Conservation (phyloP, 257 asterid species). For the Thymus mandschuricus region DNA sequence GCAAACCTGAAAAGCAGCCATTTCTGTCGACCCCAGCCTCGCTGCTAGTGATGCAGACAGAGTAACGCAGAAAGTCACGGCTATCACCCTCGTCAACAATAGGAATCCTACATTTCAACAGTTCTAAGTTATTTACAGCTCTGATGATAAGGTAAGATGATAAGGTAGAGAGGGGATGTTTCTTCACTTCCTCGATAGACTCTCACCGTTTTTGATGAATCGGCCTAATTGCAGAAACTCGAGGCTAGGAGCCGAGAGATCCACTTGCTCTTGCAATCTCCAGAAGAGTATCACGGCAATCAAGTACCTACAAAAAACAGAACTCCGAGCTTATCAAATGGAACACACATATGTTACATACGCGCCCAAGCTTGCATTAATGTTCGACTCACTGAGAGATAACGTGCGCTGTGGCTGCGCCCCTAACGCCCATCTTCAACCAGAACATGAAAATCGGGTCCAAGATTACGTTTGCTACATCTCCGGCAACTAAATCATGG, state of each 20-base stretch:
- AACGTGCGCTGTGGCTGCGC: slow-evolving; percentile 81
- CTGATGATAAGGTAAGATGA: background rate
- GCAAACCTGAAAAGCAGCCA: slow-evolving; percentile 95
- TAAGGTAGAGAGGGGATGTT: background rate
- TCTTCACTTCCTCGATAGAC: background rate
- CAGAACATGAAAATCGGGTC: slow-evolving; percentile 68
- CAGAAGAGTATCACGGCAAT: slow-evolving; percentile 65
- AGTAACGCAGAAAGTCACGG: slow-evolving; percentile 83
- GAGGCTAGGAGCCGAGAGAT: slow-evolving; percentile 65
- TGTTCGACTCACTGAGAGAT: slow-evolving; percentile 66
- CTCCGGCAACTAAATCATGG: slow-evolving; percentile 58
- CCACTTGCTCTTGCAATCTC: slow-evolving; percentile 58
- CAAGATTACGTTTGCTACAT: slow-evolving; percentile 58
- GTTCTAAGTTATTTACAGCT: background rate
- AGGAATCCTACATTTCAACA: slow-evolving; percentile 51
- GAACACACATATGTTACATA: background rate
- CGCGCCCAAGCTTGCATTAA: background rate
- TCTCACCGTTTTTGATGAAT: slow-evolving; percentile 69
- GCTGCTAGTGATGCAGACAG: slow-evolving; percentile 87
- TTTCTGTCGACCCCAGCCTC: slow-evolving; percentile 64
- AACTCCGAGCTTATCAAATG: slow-evolving; percentile 16
- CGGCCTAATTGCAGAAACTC: slow-evolving; percentile 63
- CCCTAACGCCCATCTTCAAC: slow-evolving; percentile 61
- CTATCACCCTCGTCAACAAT: slow-evolving; percentile 75
- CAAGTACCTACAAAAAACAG: slow-evolving; percentile 57